These are phyloP conservation scores for Didymella glomerata DNA, from an alignment of 2,329 filamentous ascomycete genomes.

Conservation along the genomic window DNA sequence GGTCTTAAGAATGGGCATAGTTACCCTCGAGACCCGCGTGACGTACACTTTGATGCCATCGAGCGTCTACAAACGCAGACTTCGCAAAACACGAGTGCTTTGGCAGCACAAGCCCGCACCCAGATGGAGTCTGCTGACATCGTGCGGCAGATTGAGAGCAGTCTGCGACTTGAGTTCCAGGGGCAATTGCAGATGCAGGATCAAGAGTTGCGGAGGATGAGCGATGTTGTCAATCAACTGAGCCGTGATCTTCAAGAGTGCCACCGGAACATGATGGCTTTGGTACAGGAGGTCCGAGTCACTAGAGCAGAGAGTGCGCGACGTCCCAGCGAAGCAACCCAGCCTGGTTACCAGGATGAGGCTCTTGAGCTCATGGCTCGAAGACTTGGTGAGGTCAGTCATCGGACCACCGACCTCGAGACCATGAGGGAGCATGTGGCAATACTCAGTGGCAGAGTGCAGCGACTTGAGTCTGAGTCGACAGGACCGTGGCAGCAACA, in stretches of 20 bases:
- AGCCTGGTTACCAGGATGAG: conserved; percentile 41
- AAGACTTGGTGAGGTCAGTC: conserved; percentile 52
- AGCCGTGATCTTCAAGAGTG: conserved; percentile 54
- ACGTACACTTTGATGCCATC: conserved; percentile 52
- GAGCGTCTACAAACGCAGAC: conserved; percentile 59
- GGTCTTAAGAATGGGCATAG: conserved; percentile 34
- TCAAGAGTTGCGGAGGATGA: conserved; percentile 51
- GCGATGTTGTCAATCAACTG: conserved; percentile 51
- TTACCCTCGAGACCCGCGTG: conserved; percentile 41
- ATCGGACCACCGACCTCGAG: conserved; percentile 58
- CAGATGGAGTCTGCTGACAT: conserved; percentile 41
- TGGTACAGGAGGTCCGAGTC: conserved; percentile 47
- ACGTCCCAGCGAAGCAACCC: conserved; percentile 25
- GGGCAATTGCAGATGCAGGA: conserved; percentile 40
- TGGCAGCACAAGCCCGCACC: conserved; percentile 46
- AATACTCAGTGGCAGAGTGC: conserved; percentile 58
- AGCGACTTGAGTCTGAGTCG: conserved; percentile 36
- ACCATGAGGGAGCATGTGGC: conserved; percentile 58
- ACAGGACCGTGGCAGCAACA: conserved; percentile 3
- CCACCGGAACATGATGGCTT: conserved; percentile 46
- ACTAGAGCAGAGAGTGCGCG: conserved; percentile 30
- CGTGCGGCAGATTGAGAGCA: conserved; percentile 44
- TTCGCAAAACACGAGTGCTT: conserved; percentile 54
- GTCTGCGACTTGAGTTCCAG: conserved; percentile 51
- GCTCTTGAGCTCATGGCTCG: conserved; percentile 57